A percentile compares a stretch with the other conserved stretches of the same genome.
Evolutionary conservation across 2,329 filamentous ascomycete genomes (phyloP).

Genomic region (Colletotrichum ledebouriae): DNA sequence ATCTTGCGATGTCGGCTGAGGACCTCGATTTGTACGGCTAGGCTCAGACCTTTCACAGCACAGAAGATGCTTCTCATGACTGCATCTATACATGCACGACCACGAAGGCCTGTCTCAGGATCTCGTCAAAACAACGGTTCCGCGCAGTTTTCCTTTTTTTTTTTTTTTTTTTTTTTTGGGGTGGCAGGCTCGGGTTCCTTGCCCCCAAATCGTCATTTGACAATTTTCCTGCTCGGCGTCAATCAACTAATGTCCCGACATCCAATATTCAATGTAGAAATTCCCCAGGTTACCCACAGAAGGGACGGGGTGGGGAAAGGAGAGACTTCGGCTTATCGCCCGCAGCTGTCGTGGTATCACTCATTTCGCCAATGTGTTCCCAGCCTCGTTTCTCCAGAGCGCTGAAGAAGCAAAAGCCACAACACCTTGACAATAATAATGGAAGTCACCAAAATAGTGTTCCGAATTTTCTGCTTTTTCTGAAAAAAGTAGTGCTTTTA

Average conservation of each 20-base stretch:
- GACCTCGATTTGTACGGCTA: background rate
- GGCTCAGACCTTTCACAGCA: background rate
- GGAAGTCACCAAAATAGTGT: constrained; percentile 20
- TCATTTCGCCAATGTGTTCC: constrained; percentile 28
- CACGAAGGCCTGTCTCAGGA: too few relatives aligned
- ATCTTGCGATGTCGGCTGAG: background rate
- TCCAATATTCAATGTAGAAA: constrained; percentile 10
- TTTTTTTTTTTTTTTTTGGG: too few relatives aligned
- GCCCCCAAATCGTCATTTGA: background rate
- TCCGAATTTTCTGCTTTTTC: too few relatives aligned
- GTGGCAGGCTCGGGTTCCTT: too few relatives aligned
- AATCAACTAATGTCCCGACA: constrained; percentile 1
- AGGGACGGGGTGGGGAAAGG: constrained; percentile 16
- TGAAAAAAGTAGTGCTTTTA: too few relatives aligned
- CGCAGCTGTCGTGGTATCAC: constrained; percentile 11
- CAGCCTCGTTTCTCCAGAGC: constrained; percentile 19
- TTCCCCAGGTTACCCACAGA: constrained; percentile 2
- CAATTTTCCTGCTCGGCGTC: constrained; percentile 1
- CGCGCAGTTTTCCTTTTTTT: too few relatives aligned
- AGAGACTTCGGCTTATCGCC: constrained; percentile 26
- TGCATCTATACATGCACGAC: too few relatives aligned
- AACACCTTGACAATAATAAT: constrained; percentile 15
- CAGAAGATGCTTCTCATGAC: background rate
- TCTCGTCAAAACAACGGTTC: background rate
- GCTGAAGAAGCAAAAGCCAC: constrained; percentile 23